Evolutionary conservation across 2,329 filamentous ascomycete species (phyloP).

Genomic region (Colletotrichum sansevieriae): DNA sequence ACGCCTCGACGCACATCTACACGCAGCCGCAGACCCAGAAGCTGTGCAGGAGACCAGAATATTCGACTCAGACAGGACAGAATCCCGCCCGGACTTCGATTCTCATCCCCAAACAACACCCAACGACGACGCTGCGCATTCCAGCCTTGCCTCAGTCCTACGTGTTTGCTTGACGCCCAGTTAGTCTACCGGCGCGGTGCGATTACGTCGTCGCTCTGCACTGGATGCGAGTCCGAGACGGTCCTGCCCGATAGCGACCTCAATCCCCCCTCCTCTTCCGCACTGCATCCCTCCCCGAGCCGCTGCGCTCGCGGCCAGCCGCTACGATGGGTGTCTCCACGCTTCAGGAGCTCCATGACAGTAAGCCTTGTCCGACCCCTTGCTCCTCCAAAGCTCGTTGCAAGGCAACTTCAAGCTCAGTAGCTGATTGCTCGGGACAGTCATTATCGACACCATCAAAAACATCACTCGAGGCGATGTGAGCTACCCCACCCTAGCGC

Average conservation of each 20-base stretch:
- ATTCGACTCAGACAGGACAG: neutral
- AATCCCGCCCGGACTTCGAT: conserved; percentile 16
- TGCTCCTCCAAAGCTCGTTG: neutral
- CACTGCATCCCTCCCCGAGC: conserved; percentile 1
- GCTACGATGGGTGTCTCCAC: conserved; percentile 84
- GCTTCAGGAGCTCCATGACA: conserved; percentile 68
- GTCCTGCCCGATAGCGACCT: conserved; percentile 15
- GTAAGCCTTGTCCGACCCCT: conserved; percentile 60
- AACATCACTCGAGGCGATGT: conserved; percentile 86
- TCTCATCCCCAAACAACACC: neutral
- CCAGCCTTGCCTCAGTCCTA: conserved; percentile 13
- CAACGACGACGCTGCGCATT: conserved; percentile 29
- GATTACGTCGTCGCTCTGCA: conserved; percentile 20
- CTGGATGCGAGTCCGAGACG: conserved; percentile 6
- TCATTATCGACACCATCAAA: conserved; percentile 80
- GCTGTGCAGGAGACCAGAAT: neutral
- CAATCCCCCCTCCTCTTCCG: neutral
- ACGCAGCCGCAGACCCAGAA: neutral
- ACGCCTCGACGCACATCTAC: conserved; percentile 1
- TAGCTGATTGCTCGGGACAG: conserved; percentile 55
- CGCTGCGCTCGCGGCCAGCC: conserved; percentile 36
- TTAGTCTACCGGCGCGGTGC: conserved; percentile 12
- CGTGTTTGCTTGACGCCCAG: neutral
- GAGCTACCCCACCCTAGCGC: conserved; percentile 50
- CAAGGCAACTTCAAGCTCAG: neutral